Percentiles rank a stretch among this genome's conserved stretches.
Evolutionary conservation across 139 green algal species (phyloP).

Genomic region (Chara braunii): DNA sequence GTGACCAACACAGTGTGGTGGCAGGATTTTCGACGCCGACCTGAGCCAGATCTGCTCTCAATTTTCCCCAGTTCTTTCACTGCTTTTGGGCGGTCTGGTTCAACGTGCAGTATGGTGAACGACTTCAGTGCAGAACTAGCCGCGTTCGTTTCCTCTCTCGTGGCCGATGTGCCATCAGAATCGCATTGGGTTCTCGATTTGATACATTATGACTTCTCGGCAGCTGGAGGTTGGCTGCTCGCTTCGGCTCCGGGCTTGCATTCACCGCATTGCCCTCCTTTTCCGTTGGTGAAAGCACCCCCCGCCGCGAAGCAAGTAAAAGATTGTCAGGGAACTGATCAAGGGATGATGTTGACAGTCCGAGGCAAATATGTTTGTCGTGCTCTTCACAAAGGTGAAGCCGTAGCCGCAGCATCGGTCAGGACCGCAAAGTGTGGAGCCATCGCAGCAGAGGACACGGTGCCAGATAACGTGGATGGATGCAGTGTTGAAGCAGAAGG

Average conservation of each 20-base stretch:
- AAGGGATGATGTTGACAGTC: no score
- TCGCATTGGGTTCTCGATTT: slow-evolving; percentile 1
- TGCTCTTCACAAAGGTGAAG: no score
- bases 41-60: neutral
- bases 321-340: neutral
- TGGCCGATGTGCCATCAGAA: neutral
- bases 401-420: no score
- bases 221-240: neutral
- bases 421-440: no score
- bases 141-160: neutral
- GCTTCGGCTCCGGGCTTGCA: no score
- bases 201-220: neutral
- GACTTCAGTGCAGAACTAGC: slow-evolving; percentile 3
- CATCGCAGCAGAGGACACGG: no score
- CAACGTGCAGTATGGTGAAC: neutral
- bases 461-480: no score
- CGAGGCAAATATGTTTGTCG: no score
- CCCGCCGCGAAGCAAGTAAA: neutral
- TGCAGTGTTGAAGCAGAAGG: no score
- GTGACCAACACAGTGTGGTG: slow-evolving; percentile 24
- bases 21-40: slow-evolving; percentile 6
- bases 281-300: neutral
- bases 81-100: neutral
- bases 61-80: slow-evolving; percentile 10
- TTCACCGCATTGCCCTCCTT: neutral